phyloP scores from a whole-genome alignment of 2,329 filamentous ascomycete species.

The Pseudofabraea citricarpa region DNA sequence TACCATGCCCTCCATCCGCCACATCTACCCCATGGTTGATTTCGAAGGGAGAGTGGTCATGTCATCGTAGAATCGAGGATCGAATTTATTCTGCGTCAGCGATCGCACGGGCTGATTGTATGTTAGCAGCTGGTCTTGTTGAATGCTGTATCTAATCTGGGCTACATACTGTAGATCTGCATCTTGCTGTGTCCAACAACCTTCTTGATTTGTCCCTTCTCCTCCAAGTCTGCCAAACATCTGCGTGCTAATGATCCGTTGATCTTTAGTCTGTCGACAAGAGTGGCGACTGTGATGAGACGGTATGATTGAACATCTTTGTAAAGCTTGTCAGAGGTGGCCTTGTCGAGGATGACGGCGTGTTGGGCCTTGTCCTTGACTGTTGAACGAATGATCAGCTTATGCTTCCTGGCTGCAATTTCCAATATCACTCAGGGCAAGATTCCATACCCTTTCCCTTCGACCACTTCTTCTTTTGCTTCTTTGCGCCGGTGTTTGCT shows the following conservation, averaged over 20 bases:
- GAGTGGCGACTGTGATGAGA: constrained; percentile 95
- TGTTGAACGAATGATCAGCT: constrained; percentile 40
- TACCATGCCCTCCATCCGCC: constrained; percentile 21
- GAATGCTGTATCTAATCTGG: not conserved
- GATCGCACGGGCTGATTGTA: constrained; percentile 52
- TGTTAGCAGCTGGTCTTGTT: constrained; percentile 26
- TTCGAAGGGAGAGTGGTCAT: constrained; percentile 24
- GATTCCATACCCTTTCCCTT: constrained; percentile 51
- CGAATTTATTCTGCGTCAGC: constrained; percentile 40
- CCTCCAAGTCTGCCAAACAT: constrained; percentile 89
- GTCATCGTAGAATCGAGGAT: constrained; percentile 23
- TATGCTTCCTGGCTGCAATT: not conserved
- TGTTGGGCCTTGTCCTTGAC: constrained; percentile 99
- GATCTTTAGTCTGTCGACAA: constrained; percentile 99
- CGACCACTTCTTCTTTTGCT: constrained; percentile 77
- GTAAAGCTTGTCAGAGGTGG: constrained; percentile 95
- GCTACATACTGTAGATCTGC: constrained; percentile 87
- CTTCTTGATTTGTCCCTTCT: constrained; percentile 98
- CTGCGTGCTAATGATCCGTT: constrained; percentile 93
- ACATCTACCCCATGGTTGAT: constrained; percentile 20
- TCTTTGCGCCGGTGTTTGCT: constrained; percentile 65
- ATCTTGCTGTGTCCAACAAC: constrained; percentile 94
- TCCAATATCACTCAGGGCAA: too few species aligned
- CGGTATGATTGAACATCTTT: constrained; percentile 99
- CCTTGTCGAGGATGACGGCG: constrained; percentile 98